These are phyloP conservation scores for Crithidia brevicula DNA, from an alignment of 208 protist species.

Conservation along the genomic window DNA sequence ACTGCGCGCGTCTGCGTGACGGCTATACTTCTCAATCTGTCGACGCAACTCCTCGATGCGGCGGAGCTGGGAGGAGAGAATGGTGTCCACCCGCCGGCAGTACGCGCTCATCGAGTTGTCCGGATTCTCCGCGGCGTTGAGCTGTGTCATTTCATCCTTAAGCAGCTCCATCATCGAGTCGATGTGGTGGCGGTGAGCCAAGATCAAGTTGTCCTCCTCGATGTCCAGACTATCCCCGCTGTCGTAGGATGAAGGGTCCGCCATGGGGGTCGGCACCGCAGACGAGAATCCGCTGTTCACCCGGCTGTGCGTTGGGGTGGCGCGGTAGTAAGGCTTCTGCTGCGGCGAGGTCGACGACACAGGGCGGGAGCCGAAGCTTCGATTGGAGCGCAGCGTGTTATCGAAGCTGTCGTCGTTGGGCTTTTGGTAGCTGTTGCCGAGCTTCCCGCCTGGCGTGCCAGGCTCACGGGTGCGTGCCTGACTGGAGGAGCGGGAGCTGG, in stretches of 20 bases:
- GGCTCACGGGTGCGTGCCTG: slow-evolving; percentile 62
- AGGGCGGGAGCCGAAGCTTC: slow-evolving; percentile 37
- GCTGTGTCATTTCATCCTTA: slow-evolving; percentile 93
- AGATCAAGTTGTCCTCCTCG: slow-evolving; percentile 92
- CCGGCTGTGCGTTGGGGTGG: slow-evolving; percentile 39
- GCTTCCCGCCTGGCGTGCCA: slow-evolving; percentile 58
- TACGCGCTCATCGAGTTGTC: slow-evolving; percentile 89
- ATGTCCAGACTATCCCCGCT: slow-evolving; percentile 85
- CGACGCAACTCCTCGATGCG: slow-evolving; percentile 81
- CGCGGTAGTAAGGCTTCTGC: slow-evolving; percentile 51
- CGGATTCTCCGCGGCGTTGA: slow-evolving; percentile 91
- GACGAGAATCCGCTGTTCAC: slow-evolving; percentile 46
- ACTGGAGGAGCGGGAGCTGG: slow-evolving; percentile 55
- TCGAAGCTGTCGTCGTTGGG: slow-evolving; percentile 36
- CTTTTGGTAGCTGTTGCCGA: slow-evolving; percentile 37
- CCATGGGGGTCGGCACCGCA: slow-evolving; percentile 32
- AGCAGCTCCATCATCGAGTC: slow-evolving; percentile 94
- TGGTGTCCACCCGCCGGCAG: slow-evolving; percentile 86
- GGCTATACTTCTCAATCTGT: slow-evolving; percentile 75
- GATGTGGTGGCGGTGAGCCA: slow-evolving; percentile 92
- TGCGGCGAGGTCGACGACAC: slow-evolving; percentile 24
- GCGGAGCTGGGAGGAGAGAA: slow-evolving; percentile 74
- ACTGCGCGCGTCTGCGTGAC: slow-evolving; percentile 32
- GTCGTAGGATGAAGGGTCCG: slow-evolving; percentile 59
- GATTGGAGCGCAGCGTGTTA: slow-evolving; percentile 42